Evolutionary conservation across 2,329 filamentous ascomycete species (phyloP), one percentile per base, ranked within the genome.

Genomic region (Albophoma yamanashiensis): DNA sequence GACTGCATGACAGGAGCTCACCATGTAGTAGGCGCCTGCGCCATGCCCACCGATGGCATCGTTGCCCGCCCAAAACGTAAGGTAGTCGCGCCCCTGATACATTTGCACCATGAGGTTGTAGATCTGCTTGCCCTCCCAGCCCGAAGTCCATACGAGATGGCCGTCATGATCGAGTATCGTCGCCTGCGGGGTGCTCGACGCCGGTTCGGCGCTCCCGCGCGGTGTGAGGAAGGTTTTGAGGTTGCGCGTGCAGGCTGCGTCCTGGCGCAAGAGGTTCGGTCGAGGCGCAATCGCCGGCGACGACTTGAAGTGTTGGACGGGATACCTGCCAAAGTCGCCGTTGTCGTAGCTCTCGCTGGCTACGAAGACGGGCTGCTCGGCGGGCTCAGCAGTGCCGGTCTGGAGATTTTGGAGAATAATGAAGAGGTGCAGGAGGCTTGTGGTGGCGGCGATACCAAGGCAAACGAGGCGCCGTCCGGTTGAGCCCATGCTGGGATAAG

Each of bases 11-110:
- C 3, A 15, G 7, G 25, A 17, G 39, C 67, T 57, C 61, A 73
- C 75, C 78, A 81, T 76, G 63, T 77, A 76, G 59, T 77, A 75
- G 57, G 67, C 65, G 20, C 77, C 78, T 22, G 73, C 71, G 5
- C 78, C 77, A 64, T 79, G 75, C 3, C 76, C 78, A 2, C 72
- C 72, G 2, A 75, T 71, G 27, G 57, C 57, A 52, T 76, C 70
- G 67, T 78, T 73, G 39, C 75, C 65, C 12, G 78, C 78, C 61
- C 62, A 67, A 56, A 62, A 67, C 14, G 62, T 66, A 4, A 65
- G 57, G 45, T 65, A 66, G 22, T 61, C 59, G 17, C 61, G 43
- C 3, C 63, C 61, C 12, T 47, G 55, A 45, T 62, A 63, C 14
- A 52, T 53, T 59, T 68, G 67, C 8, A 64, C 65, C 34, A 62